Evolutionary conservation across 805 yeast genomes (phyloP), one percentile per base, ranked within the genome.

Genomic region (Phaffomyces thermotolerans): DNA sequence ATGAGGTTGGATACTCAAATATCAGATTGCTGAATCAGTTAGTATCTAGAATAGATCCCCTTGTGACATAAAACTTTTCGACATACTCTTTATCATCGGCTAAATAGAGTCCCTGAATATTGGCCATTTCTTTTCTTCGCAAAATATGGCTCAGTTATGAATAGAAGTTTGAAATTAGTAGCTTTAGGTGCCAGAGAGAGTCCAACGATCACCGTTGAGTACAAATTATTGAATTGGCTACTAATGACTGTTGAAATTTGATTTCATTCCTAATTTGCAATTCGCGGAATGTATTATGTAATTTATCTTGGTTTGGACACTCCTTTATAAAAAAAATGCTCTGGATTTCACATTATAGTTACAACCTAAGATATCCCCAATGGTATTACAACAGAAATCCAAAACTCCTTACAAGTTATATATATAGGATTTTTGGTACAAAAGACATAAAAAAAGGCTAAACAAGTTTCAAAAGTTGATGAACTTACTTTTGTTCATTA

Each of bases 51-150:
- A 20, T 20, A 4, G 22, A 20, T 20, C 22, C 4, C 4, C 22
- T 29, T 29, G 13, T 29, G n/a, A 29, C 6, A 31, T 17, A 13
- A 18, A 37, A 20, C 6, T 17, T 8, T n/a, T 30, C 17, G 3
- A 56, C 66, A 25, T 49, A 66, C 69, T 68, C 70, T 46, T 60
- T 64, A 39, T 62, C 60, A 52, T 69, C 73, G 24, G 69, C 58
- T 8, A 68, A 60, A 45, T 66, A 68, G 18, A 68, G 51, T 22
- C 71, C 72, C 42, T 62, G 67, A 41, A 67, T 60, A 13, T 62
- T 48, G 49, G 64, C 55, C 66, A 63, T 63, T 41, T 23, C 20
- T 13, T 13, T 29, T 6, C 37, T 29, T n/a, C n/a, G 13, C 2
- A 33, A 12, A 2, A 8, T 15, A 2, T n/a, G 3, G 12, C 18